Base-by-base conservation (phyloP, 176 grass and related monocot genomes). In the Triticum urartu region DNA sequence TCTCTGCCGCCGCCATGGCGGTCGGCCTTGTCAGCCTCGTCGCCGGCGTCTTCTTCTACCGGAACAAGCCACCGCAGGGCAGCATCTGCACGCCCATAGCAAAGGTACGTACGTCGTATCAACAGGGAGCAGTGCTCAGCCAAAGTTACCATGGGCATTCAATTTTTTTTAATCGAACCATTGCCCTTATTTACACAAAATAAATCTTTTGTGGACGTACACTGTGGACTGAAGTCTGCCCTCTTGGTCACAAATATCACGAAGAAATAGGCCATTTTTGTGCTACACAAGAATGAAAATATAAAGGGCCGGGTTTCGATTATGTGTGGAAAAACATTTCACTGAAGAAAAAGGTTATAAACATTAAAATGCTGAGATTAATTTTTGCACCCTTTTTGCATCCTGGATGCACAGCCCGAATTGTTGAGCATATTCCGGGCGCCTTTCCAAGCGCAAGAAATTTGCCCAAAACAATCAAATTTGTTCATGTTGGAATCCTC, bases 11-110 rank as follows among this genome's bases (percentile, higher is more conserved):
- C 11, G 88, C 88, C 80, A 94, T 97, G 94, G 94, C 74, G 10
- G 7, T 89, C 77, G 88, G 77, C 0, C 92, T 97, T 8, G 9
- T 81, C 61, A 63, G 88, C 84, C 91, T 97, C 79, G 85, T 94
- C 71, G 85, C 86, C 65, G 94, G 94, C 28, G 76, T 87, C 38
- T 48, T 58, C 43, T 97, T 94, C 83, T 97, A 97, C 80, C 75
- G 94, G 25, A 97, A 97, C 90, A 97, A 85, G 66, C 90, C 90
- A 64, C 94, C 94, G 12, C 94, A 94, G 84, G 94, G 94, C 62
- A 97, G 94, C 90, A 97, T 97, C 79, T 94, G 93, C 86, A 97
- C 77, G 68, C 90, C 94, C 20, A 90, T 90, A 28, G 76, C 88
- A 25, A 95, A 92, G 81, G 94, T 95, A 81, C 21, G 17, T 33